Evolutionary conservation across 1,139 yeast species (phyloP).

Genomic region (Diutina scorzettiae): DNA sequence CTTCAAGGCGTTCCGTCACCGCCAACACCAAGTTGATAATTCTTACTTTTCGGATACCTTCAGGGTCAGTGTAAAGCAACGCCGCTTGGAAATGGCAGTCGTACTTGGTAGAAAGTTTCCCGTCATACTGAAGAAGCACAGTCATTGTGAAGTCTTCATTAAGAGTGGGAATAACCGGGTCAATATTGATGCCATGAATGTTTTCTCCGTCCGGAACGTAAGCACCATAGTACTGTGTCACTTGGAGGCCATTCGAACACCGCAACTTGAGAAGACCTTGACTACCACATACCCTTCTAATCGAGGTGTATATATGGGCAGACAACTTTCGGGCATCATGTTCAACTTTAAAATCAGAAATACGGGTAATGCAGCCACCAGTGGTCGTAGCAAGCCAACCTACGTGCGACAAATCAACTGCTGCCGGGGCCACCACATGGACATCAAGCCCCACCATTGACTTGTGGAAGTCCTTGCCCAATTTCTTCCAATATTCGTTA

Average conservation of each 20-base stretch:
- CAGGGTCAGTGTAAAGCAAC: constrained; percentile 62
- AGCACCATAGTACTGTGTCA: constrained; percentile 59
- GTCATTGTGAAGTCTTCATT: constrained; percentile 58
- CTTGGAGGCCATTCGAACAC: constrained; percentile 81
- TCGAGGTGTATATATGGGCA: constrained; percentile 39
- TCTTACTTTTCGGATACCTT: constrained; percentile 74
- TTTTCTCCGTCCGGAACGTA: constrained; percentile 19
- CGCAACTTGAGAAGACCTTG: constrained; percentile 80
- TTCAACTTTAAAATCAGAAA: constrained; percentile 55
- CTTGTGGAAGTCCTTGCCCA: constrained; percentile 46
- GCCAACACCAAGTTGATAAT: constrained; percentile 76
- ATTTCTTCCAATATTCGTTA: constrained; percentile 46
- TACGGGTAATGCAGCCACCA: constrained; percentile 61
- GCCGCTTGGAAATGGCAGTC: constrained; percentile 94
- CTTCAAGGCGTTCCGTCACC: constrained; percentile 61
- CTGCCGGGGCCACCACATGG: constrained; percentile 52
- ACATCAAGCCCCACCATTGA: constrained; percentile 68
- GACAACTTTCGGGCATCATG: constrained; percentile 61
- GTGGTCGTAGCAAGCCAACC: constrained; percentile 57
- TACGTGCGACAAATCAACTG: constrained; percentile 65
- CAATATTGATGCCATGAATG: constrained; percentile 24
- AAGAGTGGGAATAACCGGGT: constrained; percentile 63
- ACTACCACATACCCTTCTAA: constrained; percentile 45
- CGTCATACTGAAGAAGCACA: constrained; percentile 67
- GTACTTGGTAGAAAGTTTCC: constrained; percentile 53